Conservation (phyloP, 2,329 filamentous ascomycete genomes). For the Penicillium sp. region DNA sequence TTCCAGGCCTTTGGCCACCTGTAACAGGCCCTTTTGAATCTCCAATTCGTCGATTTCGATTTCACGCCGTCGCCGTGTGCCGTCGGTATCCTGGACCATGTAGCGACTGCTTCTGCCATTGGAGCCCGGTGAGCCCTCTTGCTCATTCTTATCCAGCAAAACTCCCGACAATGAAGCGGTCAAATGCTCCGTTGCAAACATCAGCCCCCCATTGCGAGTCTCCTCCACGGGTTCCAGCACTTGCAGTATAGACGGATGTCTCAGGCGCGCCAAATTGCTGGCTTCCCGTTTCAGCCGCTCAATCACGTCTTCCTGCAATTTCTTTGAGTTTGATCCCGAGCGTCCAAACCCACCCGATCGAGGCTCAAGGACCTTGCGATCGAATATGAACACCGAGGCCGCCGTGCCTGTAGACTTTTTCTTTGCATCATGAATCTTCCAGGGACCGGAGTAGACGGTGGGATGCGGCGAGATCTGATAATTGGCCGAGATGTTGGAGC, state of each 20-base stretch:
- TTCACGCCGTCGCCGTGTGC: slow-evolving; percentile 66
- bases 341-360: slow-evolving; percentile 57
- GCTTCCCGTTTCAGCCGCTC: slow-evolving; percentile 90
- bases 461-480: slow-evolving; percentile 74
- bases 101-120: slow-evolving; percentile 70
- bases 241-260: slow-evolving; percentile 88
- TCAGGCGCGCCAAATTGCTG: slow-evolving; percentile 74
- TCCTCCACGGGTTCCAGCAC: slow-evolving; percentile 94
- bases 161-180: slow-evolving; percentile 80
- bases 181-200: slow-evolving; percentile 91
- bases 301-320: slow-evolving; percentile 79
- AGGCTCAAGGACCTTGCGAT: slow-evolving; percentile 75
- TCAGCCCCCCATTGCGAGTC: slow-evolving; percentile 79
- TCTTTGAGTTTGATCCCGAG: slow-evolving; percentile 65
- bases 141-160: slow-evolving; percentile 81
- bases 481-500: slow-evolving; percentile 86
- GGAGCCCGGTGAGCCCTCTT: slow-evolving; percentile 64
- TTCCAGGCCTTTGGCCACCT: slow-evolving; percentile 88
- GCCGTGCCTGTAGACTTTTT: slow-evolving; percentile 88
- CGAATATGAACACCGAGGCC: slow-evolving; percentile 91
- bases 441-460: slow-evolving; percentile 78
- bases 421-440: slow-evolving; percentile 97
- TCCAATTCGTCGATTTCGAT: slow-evolving; percentile 94
- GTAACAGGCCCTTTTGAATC: slow-evolving; percentile 90
- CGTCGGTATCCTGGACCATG: slow-evolving; percentile 72